Evolutionary conservation across 1,139 yeast genomes (phyloP).

Genomic region (Hansenula lynferdii): DNA sequence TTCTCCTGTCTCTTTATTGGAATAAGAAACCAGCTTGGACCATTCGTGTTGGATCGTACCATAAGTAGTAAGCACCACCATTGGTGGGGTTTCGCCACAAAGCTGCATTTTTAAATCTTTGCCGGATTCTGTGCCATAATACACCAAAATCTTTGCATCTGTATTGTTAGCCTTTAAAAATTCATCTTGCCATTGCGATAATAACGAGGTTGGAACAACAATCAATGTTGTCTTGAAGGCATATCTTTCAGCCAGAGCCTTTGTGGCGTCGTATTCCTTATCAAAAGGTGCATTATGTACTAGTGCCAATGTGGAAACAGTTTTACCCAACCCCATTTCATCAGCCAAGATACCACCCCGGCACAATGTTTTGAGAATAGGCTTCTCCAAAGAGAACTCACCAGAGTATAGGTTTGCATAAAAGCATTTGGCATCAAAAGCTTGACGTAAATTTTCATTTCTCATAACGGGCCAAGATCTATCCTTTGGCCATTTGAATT

Average conservation of each 20-base stretch:
- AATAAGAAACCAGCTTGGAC: conserved; percentile 23
- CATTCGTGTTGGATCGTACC: conserved; percentile 84
- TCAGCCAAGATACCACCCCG: conserved; percentile 93
- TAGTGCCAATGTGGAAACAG: conserved; percentile 76
- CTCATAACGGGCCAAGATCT: conserved; percentile 30
- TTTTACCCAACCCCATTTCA: conserved; percentile 96
- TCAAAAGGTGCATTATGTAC: conserved; percentile 62
- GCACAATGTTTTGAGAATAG: conserved; percentile 51
- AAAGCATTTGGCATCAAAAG: conserved; percentile 34
- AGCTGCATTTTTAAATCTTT: conserved; percentile 40
- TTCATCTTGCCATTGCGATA: conserved; percentile 90
- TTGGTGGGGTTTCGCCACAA: conserved; percentile 49
- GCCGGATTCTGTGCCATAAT: conserved; percentile 65
- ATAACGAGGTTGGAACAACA: conserved; percentile 86
- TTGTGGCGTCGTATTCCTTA: conserved; percentile 11
- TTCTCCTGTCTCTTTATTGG: conserved; percentile 7
- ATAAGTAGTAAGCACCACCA: conserved; percentile 80
- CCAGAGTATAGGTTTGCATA: conserved; percentile 85
- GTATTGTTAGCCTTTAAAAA: conserved; percentile 55
- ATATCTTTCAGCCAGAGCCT: conserved; percentile 31
- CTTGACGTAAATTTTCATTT: conserved; percentile 11
- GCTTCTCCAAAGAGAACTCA: conserved; percentile 65
- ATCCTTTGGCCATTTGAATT: conserved; percentile 67
- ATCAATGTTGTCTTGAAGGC: conserved; percentile 74
- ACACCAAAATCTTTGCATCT: conserved; percentile 43